A percentile compares a stretch with the other conserved stretches of the same genome.
phyloP scores from a whole-genome alignment of 179 eudicot genomes.

The Carnegiea gigantea region DNA sequence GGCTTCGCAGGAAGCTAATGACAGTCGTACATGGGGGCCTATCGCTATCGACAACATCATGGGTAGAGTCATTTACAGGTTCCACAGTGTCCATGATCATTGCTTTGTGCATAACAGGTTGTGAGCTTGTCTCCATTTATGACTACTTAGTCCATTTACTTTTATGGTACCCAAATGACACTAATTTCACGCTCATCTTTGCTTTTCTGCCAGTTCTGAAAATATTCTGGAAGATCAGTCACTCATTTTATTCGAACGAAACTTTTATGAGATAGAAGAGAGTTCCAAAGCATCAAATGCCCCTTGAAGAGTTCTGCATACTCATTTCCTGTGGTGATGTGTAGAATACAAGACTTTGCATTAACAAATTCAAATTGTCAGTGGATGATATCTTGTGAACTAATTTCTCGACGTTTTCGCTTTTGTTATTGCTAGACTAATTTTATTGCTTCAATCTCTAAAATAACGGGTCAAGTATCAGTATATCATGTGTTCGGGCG shows the following conservation, averaged over 20 bases:
- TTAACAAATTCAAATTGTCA: background rate
- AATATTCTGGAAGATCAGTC: background rate
- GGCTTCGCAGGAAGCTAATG: conserved; percentile 2
- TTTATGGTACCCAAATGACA: background rate
- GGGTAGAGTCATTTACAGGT: conserved; percentile 12
- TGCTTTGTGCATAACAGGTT: background rate
- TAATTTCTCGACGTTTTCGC: background rate
- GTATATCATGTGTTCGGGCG: too few relatives aligned
- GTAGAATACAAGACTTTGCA: background rate
- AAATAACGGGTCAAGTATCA: too few relatives aligned
- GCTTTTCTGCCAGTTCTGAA: background rate
- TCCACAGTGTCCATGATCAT: background rate
- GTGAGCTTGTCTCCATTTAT: background rate
- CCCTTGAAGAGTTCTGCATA: background rate
- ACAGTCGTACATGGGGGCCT: conserved; percentile 7
- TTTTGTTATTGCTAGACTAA: too few relatives aligned
- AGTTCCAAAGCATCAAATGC: background rate
- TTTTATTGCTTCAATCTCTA: too few relatives aligned
- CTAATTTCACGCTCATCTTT: background rate
- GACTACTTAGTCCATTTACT: background rate
- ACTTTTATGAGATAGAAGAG: background rate
- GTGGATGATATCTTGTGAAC: background rate
- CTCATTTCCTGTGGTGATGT: background rate
- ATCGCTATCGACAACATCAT: background rate
- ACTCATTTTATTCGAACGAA: background rate